Conservation (phyloP, 2,329 filamentous ascomycete species). For the Pezizomycotina sp. region DNA sequence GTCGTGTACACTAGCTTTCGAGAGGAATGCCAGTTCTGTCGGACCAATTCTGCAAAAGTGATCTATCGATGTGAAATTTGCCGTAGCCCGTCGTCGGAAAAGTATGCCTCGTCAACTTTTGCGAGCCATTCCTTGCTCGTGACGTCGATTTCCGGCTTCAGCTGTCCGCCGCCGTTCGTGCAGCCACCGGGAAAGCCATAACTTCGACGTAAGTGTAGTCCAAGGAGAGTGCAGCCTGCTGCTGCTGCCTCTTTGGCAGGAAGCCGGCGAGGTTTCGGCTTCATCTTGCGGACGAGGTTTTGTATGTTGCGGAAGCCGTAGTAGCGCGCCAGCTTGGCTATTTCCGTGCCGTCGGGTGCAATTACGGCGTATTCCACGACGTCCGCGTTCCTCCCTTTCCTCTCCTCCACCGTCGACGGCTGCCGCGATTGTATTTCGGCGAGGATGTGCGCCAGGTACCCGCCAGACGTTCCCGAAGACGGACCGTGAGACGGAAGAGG, state of each 20-base stretch:
- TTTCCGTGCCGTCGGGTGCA: slow-evolving; percentile 18
- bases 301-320: slow-evolving; percentile 98
- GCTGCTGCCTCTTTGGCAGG: slow-evolving; percentile 35
- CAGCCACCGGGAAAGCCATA: slow-evolving; percentile 97
- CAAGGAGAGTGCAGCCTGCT: slow-evolving; percentile 27
- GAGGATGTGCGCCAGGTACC: slow-evolving; percentile 73
- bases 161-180: slow-evolving; percentile 91
- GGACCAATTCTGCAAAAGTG: slow-evolving; percentile 65
- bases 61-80: slow-evolving; percentile 38
- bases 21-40: slow-evolving; percentile 51
- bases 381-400: slow-evolving; percentile 72
- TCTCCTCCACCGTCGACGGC: slow-evolving; percentile 52
- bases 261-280: slow-evolving; percentile 64
- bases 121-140: slow-evolving; percentile 71
- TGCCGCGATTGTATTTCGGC: slow-evolving; percentile 53
- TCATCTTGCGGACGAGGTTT: slow-evolving; percentile 82
- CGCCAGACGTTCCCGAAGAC: slow-evolving; percentile 64
- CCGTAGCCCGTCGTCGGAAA: slow-evolving; percentile 36
- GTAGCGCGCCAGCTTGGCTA: slow-evolving; percentile 64
- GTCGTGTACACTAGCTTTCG: slow-evolving; percentile 67
- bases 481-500: background rate
- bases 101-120: slow-evolving; percentile 77
- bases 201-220: slow-evolving; percentile 94
- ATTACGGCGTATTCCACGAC: slow-evolving; percentile 56
- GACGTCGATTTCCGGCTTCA: slow-evolving; percentile 69